Percentiles rank a stretch among this genome's conserved stretches.
These are phyloP conservation scores for Dichomitus squalens DNA, from an alignment of 1,284 basidiomycete species.

Conservation along the genomic window DNA sequence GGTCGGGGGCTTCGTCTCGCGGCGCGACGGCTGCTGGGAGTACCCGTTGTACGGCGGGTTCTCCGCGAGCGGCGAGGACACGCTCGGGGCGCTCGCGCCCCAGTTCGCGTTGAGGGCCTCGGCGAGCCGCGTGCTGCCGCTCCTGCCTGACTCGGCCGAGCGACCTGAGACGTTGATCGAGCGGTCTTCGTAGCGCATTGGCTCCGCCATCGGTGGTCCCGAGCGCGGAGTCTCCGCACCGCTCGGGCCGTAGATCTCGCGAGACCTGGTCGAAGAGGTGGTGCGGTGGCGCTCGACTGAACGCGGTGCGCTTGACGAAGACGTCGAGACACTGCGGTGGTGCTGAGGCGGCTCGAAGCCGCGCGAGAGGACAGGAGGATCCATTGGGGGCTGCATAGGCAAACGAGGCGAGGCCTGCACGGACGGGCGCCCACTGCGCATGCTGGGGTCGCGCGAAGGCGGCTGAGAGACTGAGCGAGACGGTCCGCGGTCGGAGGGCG, in stretches of 20 bases:
- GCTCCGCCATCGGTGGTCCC: slow-evolving; percentile 18
- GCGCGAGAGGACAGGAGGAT: slow-evolving; percentile 12
- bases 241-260: slow-evolving; percentile 20
- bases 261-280: slow-evolving; percentile 18
- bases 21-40: slow-evolving; percentile 22
- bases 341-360: slow-evolving; percentile 25
- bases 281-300: not conserved
- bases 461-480: slow-evolving; percentile 30
- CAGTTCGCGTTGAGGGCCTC: slow-evolving; percentile 36
- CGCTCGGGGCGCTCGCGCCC: slow-evolving; percentile 29
- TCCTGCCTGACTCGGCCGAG: slow-evolving; percentile 35
- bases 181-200: slow-evolving; percentile 28
- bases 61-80: slow-evolving; percentile 21
- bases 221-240: slow-evolving; percentile 17
- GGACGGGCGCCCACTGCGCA: slow-evolving; percentile 21
- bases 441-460: slow-evolving; percentile 31
- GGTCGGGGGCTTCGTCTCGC: slow-evolving; percentile 26
- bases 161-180: slow-evolving; percentile 31
- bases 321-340: slow-evolving; percentile 22
- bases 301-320: slow-evolving; percentile 1
- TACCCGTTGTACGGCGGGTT: slow-evolving; percentile 22
- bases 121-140: slow-evolving; percentile 32
- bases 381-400: slow-evolving; percentile 5
- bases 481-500: slow-evolving; percentile 27
- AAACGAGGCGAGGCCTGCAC: slow-evolving; percentile 24